A percentile compares a stretch with the other conserved stretches of the same genome.
These are phyloP conservation scores for Alliaria petiolata DNA, from an alignment of 345 rosid genomes.

Conservation along the genomic window DNA sequence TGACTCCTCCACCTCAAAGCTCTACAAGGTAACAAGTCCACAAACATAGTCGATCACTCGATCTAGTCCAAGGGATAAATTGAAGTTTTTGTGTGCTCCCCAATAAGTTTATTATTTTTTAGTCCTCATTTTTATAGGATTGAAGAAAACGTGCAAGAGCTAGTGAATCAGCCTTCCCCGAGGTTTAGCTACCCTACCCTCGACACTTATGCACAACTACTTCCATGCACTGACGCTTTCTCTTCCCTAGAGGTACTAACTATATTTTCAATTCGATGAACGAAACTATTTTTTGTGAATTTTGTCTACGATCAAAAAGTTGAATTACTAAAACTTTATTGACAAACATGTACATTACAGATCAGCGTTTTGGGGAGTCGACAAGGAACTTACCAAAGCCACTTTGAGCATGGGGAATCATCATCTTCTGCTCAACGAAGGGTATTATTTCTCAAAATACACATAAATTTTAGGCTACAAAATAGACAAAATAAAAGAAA, in stretches of 20 bases:
- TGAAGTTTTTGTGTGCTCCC: neutral
- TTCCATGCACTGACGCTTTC: neutral
- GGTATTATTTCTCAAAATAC: neutral
- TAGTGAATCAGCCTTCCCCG: neutral
- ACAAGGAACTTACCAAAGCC: neutral
- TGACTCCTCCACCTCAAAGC: neutral
- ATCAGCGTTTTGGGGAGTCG: neutral
- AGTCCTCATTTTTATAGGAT: neutral
- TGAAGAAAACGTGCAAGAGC: neutral
- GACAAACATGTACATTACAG: neutral
- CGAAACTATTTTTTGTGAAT: neutral
- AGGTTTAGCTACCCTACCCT: neutral
- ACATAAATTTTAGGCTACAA: neutral
- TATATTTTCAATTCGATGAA: neutral
- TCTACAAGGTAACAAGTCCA: neutral
- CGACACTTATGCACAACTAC: neutral
- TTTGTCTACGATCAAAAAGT: no score
- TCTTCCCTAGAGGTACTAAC: conserved; percentile 7
- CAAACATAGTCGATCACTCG: neutral
- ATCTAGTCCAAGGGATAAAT: neutral
- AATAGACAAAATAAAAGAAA: neutral
- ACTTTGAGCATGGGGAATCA: neutral
- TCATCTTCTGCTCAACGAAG: neutral
- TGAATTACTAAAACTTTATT: neutral
- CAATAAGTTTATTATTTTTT: neutral